These are phyloP conservation scores for Botrytis fabae DNA, from an alignment of 2,329 filamentous ascomycete species.

Conservation along the genomic window DNA sequence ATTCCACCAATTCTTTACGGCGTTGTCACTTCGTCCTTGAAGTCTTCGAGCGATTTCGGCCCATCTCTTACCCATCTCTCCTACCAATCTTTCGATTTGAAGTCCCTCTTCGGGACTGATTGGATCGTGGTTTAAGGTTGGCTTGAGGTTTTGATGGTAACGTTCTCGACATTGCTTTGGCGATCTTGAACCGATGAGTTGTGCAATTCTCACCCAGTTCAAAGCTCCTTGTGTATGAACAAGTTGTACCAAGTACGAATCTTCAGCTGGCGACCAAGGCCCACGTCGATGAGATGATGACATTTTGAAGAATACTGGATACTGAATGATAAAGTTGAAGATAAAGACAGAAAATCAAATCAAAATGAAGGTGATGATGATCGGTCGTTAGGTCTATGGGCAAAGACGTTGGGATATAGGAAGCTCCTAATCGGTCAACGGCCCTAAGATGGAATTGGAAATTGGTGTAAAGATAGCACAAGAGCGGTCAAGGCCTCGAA, in stretches of 20 bases:
- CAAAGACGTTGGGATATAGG: constrained; percentile 21
- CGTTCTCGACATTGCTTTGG: constrained; percentile 95
- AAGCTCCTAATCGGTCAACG: constrained; percentile 15
- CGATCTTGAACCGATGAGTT: constrained; percentile 72
- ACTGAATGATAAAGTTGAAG: not conserved
- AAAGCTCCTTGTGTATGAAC: constrained; percentile 71
- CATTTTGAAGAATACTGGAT: constrained; percentile 29
- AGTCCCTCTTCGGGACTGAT: constrained; percentile 70
- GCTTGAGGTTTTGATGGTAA: constrained; percentile 91
- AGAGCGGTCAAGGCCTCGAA: constrained; percentile 21
- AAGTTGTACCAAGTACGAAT: constrained; percentile 67
- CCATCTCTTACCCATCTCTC: constrained; percentile 82
- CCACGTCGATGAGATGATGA: constrained; percentile 63
- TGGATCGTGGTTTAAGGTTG: constrained; percentile 69
- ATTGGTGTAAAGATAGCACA: constrained; percentile 14
- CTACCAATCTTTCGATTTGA: constrained; percentile 75
- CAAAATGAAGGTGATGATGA: constrained; percentile 12
- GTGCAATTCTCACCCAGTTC: constrained; percentile 89
- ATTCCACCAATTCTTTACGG: constrained; percentile 98
- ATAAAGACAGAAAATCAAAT: constrained; percentile 10
- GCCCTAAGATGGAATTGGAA: constrained; percentile 9
- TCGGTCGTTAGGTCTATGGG: constrained; percentile 1
- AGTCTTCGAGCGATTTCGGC: constrained; percentile 85
- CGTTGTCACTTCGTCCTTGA: constrained; percentile 86
- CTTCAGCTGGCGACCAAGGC: constrained; percentile 80